Conservation (phyloP, 371 early-diverging fungal genomes). For the Thermomucor indicae-seudaticae region DNA sequence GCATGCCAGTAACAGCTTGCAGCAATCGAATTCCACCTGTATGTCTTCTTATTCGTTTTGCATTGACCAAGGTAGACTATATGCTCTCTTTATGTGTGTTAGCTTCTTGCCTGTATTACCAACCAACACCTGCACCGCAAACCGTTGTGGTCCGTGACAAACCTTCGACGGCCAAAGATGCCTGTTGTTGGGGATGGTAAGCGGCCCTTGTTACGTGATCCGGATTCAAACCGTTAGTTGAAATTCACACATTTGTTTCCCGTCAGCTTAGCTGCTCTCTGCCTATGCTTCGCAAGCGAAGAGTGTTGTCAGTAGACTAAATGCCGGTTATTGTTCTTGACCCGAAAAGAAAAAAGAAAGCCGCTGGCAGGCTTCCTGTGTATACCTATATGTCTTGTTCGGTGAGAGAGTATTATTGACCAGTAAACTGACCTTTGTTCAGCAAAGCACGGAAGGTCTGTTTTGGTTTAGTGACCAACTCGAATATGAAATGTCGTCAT, state of each 20-base stretch:
- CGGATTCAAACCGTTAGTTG: background rate
- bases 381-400: background rate
- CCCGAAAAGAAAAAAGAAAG: background rate
- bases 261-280: slow-evolving; percentile 5
- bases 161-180: background rate
- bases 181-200: background rate
- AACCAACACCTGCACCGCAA: background rate
- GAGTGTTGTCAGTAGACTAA: slow-evolving; percentile 5
- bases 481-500: background rate
- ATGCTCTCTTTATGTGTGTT: too few relatives aligned
- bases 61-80: too few relatives aligned
- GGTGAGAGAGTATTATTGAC: too few relatives aligned
- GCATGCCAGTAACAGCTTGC: too few relatives aligned
- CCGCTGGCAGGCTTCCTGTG: background rate
- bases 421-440: too few relatives aligned
- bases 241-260: background rate
- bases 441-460: too few relatives aligned
- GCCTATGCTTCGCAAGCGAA: slow-evolving; percentile 6
- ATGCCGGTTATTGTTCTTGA: background rate
- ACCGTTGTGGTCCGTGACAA: background rate
- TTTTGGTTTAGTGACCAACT: too few relatives aligned
- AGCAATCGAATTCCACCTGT: too few relatives aligned
- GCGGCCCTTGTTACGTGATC: background rate
- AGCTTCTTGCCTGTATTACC: too few relatives aligned
- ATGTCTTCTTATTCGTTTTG: too few relatives aligned